Percentiles rank a stretch among this genome's conserved stretches.
Conservation (phyloP, 768 basidiomycete genomes). For the Brasilioporus rufonigricans region DNA sequence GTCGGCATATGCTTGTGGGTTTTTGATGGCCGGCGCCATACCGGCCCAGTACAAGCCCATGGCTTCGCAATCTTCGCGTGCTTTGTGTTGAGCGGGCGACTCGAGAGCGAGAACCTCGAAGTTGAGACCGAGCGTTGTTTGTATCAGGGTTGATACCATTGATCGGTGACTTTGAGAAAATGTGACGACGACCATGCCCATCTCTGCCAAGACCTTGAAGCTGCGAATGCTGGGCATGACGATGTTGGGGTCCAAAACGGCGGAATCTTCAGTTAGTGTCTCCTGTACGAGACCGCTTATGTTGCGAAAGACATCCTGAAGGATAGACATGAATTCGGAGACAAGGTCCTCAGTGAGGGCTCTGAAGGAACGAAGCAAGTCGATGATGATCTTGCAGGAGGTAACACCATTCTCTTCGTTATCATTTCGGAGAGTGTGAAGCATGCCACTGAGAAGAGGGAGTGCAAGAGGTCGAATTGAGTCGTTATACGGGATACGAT, state of each 20-base stretch:
- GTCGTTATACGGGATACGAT: constrained; percentile 83
- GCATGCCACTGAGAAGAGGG: constrained; percentile 73
- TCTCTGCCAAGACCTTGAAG: constrained; percentile 93
- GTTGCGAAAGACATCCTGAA: constrained; percentile 75
- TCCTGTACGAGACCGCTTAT: constrained; percentile 71
- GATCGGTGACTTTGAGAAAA: constrained; percentile 81
- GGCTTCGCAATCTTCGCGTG: constrained; percentile 74
- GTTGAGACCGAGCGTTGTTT: constrained; percentile 70
- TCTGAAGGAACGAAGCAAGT: constrained; percentile 79
- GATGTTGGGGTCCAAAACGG: constrained; percentile 49
- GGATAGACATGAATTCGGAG: constrained; percentile 74
- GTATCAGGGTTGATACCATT: constrained; percentile 62
- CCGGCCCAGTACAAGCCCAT: constrained; percentile 84
- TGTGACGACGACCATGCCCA: constrained; percentile 88
- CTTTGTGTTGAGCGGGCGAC: constrained; percentile 76
- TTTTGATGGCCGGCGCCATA: constrained; percentile 73
- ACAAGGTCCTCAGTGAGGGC: constrained; percentile 69
- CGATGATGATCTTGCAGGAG: constrained; percentile 89
- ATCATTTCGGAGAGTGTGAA: constrained; percentile 81
- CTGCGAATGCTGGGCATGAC: constrained; percentile 75
- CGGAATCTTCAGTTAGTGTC: constrained; percentile 67
- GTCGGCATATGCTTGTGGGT: constrained; percentile 72
- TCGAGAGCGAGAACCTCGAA: constrained; percentile 78
- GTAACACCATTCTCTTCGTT: constrained; percentile 94
- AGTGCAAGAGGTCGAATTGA: constrained; percentile 65